phyloP scores from a whole-genome alignment of 2,329 filamentous ascomycete species.

The Phoma sp. region DNA sequence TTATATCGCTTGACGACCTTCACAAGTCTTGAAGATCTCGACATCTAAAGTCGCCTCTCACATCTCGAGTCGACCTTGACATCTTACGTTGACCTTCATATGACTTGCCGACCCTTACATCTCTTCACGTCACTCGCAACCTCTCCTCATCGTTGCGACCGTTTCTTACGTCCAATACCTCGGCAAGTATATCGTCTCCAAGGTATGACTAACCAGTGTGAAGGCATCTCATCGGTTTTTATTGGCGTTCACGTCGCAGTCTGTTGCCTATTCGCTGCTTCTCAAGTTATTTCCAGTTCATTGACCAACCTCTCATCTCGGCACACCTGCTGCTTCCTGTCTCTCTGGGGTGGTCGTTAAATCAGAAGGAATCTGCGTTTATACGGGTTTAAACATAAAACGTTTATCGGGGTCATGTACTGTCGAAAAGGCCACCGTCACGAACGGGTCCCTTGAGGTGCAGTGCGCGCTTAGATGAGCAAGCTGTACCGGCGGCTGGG shows the following conservation, averaged over 20 bases:
- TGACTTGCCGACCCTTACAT: not conserved
- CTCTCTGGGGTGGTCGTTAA: not conserved
- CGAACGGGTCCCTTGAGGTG: constrained; percentile 13
- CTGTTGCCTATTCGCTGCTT: no score
- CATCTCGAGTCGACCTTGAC: no score
- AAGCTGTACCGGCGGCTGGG: constrained; percentile 17
- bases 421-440: constrained; percentile 14
- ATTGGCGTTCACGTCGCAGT: no score
- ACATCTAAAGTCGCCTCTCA: no score
- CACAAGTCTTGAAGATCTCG: no score
- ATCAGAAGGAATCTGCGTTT: no score
- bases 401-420: not conserved
- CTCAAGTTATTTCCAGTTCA: no score
- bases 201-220: no score
- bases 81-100: no score
- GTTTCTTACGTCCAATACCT: not conserved
- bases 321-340: not conserved
- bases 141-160: not conserved
- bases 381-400: not conserved
- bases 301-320: no score
- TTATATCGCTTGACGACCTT: no score
- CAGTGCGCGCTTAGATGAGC: constrained; percentile 16
- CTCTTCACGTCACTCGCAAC: not conserved
- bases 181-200: not conserved
- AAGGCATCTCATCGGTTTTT: no score